Conservation (phyloP, 176 grass and related monocot species). For the Cenchrus purpureus region DNA sequence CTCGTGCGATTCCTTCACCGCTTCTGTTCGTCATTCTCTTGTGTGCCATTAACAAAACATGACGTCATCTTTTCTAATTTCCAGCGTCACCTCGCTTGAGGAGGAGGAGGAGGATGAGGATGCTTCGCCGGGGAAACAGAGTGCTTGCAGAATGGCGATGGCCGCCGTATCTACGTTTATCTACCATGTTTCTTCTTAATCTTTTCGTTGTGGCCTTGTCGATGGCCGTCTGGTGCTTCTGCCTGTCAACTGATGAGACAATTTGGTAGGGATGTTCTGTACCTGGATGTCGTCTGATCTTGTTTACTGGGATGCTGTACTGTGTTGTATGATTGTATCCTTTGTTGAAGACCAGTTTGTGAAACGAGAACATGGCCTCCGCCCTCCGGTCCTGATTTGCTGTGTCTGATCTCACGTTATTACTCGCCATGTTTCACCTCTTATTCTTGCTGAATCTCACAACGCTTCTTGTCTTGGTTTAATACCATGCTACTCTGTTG, state of each 20-base stretch:
- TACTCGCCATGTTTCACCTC: no score
- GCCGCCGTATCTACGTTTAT: neutral
- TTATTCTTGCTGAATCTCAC: neutral
- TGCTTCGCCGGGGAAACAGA: neutral
- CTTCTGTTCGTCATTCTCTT: neutral
- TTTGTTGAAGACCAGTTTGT: no score
- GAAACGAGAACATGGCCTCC: no score
- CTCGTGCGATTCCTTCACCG: neutral
- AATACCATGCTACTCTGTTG: no score
- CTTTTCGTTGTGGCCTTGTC: neutral
- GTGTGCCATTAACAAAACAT: neutral
- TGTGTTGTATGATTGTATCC: no score
- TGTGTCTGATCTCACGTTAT: no score
- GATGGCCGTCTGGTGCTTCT: neutral
- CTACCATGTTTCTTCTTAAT: neutral
- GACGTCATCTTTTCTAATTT: neutral
- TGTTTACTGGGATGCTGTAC: no score
- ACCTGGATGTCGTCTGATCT: no score
- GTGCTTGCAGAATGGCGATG: neutral
- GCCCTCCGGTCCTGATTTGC: no score
- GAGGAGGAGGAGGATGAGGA: neutral
- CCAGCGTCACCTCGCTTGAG: neutral
- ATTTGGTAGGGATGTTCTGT: no score
- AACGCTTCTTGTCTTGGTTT: no score
- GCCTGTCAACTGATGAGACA: neutral